These are phyloP conservation scores for Sporormia fimetaria DNA, from an alignment of 495 filamentous ascomycete genomes.

Conservation along the genomic window DNA sequence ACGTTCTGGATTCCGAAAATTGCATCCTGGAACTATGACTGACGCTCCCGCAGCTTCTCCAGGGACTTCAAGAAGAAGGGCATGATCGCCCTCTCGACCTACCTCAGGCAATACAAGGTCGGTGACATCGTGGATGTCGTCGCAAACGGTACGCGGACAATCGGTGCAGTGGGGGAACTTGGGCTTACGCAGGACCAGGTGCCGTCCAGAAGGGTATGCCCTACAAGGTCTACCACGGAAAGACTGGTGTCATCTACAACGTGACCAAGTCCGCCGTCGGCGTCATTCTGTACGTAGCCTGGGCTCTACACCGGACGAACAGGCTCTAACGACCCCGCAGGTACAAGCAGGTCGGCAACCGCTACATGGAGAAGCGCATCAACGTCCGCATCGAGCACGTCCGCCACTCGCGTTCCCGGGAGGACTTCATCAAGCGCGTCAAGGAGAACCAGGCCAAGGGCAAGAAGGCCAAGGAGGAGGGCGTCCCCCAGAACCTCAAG, in stretches of 20 bases:
- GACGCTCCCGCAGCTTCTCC: constrained; percentile 45
- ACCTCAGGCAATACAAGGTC: constrained; percentile 76
- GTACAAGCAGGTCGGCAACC: constrained; percentile 96
- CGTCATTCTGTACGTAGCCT: constrained; percentile 57
- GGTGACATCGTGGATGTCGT: constrained; percentile 37
- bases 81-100: constrained; percentile 81
- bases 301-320: neutral
- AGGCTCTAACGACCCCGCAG: constrained; percentile 7
- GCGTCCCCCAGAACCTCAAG: constrained; percentile 79
- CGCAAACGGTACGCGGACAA: constrained; percentile 21
- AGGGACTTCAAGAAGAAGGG: constrained; percentile 89
- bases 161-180: neutral
- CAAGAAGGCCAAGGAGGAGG: constrained; percentile 82
- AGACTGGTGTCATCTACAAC: constrained; percentile 97
- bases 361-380: constrained; percentile 98
- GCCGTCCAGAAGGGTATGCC: constrained; percentile 54
- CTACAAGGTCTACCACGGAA: constrained; percentile 98
- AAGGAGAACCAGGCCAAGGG: constrained; percentile 89
- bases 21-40: neutral
- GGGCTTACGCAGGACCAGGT: constrained; percentile 24
- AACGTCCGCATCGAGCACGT: constrained; percentile 98
- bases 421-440: constrained; percentile 90
- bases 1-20: constrained; percentile 1
- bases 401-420: constrained; percentile 79
- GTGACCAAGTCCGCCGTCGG: constrained; percentile 92